Evolutionary conservation across 2,329 filamentous ascomycete genomes (phyloP).

Genomic region (Pseudogymnoascus sp.): DNA sequence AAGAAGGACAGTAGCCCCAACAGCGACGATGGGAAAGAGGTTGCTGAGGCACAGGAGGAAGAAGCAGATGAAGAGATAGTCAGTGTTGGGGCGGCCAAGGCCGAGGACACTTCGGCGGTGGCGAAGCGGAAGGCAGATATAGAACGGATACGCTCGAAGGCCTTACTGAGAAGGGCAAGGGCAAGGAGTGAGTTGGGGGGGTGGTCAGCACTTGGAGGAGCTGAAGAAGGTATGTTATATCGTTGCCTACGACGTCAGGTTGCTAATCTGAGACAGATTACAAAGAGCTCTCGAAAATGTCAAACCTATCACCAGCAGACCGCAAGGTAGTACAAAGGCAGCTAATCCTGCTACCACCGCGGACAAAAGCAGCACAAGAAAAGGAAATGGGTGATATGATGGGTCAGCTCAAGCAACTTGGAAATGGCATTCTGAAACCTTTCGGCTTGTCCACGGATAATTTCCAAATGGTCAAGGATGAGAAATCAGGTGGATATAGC

Average conservation of each 20-base stretch:
- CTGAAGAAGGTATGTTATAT: slow-evolving; percentile 42
- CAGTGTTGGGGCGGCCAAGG: slow-evolving; percentile 47
- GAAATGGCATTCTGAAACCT: slow-evolving; percentile 84
- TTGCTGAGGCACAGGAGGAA: slow-evolving; percentile 29
- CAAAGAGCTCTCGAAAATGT: slow-evolving; percentile 50
- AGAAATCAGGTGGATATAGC: slow-evolving; percentile 82
- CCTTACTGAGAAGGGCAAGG: slow-evolving; percentile 48
- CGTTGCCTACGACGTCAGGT: not conserved
- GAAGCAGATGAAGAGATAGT: slow-evolving; percentile 52
- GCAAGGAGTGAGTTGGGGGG: slow-evolving; percentile 57
- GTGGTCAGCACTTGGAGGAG: slow-evolving; percentile 73
- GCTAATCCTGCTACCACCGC: slow-evolving; percentile 55
- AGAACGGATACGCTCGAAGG: slow-evolving; percentile 70
- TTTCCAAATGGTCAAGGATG: slow-evolving; percentile 89
- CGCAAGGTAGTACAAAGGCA: slow-evolving; percentile 58
- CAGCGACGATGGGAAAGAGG: slow-evolving; percentile 19
- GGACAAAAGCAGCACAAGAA: slow-evolving; percentile 70
- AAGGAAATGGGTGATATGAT: slow-evolving; percentile 94
- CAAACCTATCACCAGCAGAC: slow-evolving; percentile 57
- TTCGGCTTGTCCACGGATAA: slow-evolving; percentile 92
- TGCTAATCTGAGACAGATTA: slow-evolving; percentile 49
- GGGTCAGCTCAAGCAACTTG: slow-evolving; percentile 86
- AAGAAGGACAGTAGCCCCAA: slow-evolving; percentile 24
- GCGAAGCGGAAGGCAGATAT: slow-evolving; percentile 51
- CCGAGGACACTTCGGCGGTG: slow-evolving; percentile 28